Conservation (phyloP, 805 yeast species). For the Pichia ethanolica region DNA sequence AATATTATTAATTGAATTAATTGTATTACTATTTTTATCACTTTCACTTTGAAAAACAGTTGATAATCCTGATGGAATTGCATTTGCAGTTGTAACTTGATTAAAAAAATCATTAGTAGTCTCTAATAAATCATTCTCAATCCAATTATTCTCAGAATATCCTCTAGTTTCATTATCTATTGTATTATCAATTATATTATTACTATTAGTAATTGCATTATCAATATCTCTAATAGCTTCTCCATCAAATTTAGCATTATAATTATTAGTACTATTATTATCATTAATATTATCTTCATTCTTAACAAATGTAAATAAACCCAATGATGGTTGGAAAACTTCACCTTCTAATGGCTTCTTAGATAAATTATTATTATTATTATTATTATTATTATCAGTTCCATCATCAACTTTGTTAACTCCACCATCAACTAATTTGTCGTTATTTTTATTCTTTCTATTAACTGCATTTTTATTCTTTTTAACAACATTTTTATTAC, state of each 20-base stretch:
- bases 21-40: constrained; percentile 2
- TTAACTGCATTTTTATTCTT: no score
- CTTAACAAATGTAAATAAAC: constrained; percentile 5
- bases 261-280: not conserved
- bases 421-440: no score
- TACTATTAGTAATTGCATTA: not conserved
- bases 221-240: not conserved
- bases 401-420: not conserved
- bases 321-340: constrained; percentile 6
- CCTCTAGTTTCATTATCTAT: not conserved
- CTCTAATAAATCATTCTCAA: not conserved
- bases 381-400: not conserved
- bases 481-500: no score
- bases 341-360: not conserved
- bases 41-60: constrained; percentile 21
- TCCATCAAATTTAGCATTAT: not conserved
- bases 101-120: constrained; percentile 9
- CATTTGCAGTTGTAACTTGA: constrained; percentile 8
- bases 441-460: no score
- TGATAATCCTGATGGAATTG: constrained; percentile 28
- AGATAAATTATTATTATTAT: not conserved
- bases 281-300: not conserved
- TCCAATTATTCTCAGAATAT: not conserved
- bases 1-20: not conserved
- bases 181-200: not conserved